Conservation (phyloP, 2,329 filamentous ascomycete species). For the Cladophialophora yegresii region DNA sequence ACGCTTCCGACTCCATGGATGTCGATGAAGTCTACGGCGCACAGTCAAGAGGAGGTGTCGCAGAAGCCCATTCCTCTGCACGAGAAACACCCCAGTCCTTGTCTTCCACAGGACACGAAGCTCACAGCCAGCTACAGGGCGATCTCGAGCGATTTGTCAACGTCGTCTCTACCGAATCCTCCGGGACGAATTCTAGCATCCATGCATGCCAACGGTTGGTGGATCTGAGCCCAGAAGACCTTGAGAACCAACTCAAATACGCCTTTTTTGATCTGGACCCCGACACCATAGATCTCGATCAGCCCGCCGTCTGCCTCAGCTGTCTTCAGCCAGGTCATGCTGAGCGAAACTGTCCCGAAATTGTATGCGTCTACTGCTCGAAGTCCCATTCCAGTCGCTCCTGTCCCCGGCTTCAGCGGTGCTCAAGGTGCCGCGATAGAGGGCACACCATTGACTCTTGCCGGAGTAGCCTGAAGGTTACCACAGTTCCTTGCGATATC, state of each 20-base stretch:
- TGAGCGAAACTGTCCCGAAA: slow-evolving; percentile 46
- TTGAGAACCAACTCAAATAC: slow-evolving; percentile 46
- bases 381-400: slow-evolving; percentile 45
- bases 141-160: slow-evolving; percentile 13
- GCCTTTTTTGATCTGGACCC: slow-evolving; percentile 45
- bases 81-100: slow-evolving; percentile 7
- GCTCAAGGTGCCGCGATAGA: slow-evolving; percentile 61
- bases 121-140: slow-evolving; percentile 21
- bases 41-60: background rate
- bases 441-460: slow-evolving; percentile 61
- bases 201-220: slow-evolving; percentile 34
- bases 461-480: slow-evolving; percentile 59
- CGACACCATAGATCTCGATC: slow-evolving; percentile 45
- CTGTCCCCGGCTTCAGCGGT: slow-evolving; percentile 47
- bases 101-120: slow-evolving; percentile 13
- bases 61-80: background rate
- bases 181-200: background rate
- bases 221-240: slow-evolving; percentile 45
- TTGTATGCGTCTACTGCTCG: slow-evolving; percentile 49
- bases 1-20: slow-evolving; percentile 19
- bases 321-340: slow-evolving; percentile 49
- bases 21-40: slow-evolving; percentile 15
- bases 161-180: background rate
- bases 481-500: slow-evolving; percentile 61
- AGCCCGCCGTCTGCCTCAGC: slow-evolving; percentile 47